Base-by-base conservation (phyloP, 208 protist genomes). In the Trichomonas gallinae region DNA sequence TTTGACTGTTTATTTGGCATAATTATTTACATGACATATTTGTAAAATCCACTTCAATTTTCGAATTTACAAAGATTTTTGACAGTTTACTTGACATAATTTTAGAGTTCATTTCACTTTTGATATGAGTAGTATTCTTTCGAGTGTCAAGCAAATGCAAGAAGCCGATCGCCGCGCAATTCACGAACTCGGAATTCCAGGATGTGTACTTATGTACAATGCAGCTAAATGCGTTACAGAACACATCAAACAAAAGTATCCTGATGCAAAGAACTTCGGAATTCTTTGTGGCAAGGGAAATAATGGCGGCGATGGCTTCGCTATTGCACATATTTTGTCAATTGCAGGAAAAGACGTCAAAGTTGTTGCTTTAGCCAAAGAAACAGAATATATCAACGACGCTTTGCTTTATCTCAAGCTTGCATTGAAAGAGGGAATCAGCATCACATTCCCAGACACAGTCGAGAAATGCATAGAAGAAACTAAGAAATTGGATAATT, bases 111-210 rank as follows among this genome's bases (percentile, higher is more conserved):
- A 51, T 13, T 51, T 72, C 58, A 72, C 58, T 72, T 72, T 72
- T 26, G 26, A 72, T 31, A 72, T 72, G 58, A 72, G 58, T 21
- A 72, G 58, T 21, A 72, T 72, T n/a, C 26, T 72, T n/a, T 72
- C 58, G 26, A 72, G 58, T 85, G 81, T 85, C n/a, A 85, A 93
- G 87, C 40, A 48, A 51, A 93, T 93, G 87, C 87, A 93, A 93
- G 87, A 93, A 36, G 87, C 87, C 10, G 87, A 93, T 26, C 87
- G 87, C 15, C 87, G 87, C 38, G 87, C 87, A 51, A 93, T 93
- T 93, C 87, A 93, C 46, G 87, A 93, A 10, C 87, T 93, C 46
- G 87, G 87, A 51, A 51, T 93, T 15, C 87, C 87, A 26, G 87
- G 87, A 0, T 51, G 26, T 36, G 87, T 93, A 26, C 31, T 93